Percentiles rank a stretch among this genome's conserved stretches.
Evolutionary conservation across 805 yeast genomes (phyloP).

Genomic region (Wickerhamiella parazyma): DNA sequence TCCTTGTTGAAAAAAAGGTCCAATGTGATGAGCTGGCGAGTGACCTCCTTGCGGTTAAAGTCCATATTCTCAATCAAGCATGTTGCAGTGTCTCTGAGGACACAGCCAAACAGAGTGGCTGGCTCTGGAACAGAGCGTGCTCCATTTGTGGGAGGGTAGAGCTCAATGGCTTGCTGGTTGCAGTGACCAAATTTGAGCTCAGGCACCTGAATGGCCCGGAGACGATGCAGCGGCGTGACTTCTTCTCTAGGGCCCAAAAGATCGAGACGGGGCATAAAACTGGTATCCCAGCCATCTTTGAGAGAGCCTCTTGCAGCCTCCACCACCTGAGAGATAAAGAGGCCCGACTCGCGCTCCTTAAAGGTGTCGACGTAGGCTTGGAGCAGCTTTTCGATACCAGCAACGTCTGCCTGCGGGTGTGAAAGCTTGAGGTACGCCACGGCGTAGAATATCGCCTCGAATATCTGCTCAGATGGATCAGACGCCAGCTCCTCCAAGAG

Average conservation of each 20-base stretch:
- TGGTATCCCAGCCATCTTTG: conserved; percentile 17
- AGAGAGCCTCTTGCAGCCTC: conserved; percentile 15
- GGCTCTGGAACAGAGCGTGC: conserved; percentile 55
- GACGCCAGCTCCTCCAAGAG: conserved; percentile 42
- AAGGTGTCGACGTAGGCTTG: not conserved
- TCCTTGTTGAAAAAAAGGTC: conserved; percentile 57
- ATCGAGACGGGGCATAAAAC: conserved; percentile 15
- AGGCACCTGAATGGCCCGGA: conserved; percentile 27
- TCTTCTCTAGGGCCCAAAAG: not conserved
- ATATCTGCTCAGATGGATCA: conserved; percentile 30
- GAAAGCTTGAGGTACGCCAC: conserved; percentile 12
- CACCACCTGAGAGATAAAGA: conserved; percentile 15
- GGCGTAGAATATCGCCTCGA: conserved; percentile 13
- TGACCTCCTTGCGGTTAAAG: conserved; percentile 77
- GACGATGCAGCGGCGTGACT: conserved; percentile 14
- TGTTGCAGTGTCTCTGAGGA: conserved; percentile 59
- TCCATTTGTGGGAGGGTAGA: conserved; percentile 19
- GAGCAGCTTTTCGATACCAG: not conserved
- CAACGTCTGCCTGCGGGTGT: not conserved
- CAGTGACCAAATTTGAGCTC: not conserved
- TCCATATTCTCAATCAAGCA: conserved; percentile 72
- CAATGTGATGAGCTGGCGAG: conserved; percentile 65
- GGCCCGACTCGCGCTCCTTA: not conserved
- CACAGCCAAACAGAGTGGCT: conserved; percentile 38
- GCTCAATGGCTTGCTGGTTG: not conserved